Conservation (phyloP, 2,329 filamentous ascomycete species). For the Trichoderma citrinoviride region DNA sequence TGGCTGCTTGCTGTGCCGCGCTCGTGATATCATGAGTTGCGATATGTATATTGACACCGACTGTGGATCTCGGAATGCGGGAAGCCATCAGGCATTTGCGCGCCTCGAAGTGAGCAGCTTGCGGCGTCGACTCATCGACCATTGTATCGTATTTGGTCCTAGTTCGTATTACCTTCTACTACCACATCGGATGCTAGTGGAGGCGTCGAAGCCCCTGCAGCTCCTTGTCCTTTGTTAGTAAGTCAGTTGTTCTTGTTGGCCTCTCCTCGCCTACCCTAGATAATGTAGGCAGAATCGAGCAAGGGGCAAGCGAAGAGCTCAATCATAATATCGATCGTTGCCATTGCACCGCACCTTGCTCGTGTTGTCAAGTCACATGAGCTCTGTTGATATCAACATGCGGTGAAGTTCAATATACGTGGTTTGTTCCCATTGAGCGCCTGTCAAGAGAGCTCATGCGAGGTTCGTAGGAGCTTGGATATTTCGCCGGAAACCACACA, state of each 20-base stretch:
- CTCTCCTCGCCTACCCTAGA: conserved; percentile 4
- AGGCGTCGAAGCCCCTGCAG: neutral
- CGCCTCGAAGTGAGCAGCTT: too few species aligned
- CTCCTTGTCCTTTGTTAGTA: too few species aligned
- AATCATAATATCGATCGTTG: neutral
- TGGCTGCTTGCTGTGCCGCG: neutral
- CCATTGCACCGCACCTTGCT: neutral
- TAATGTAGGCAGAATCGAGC: too few species aligned
- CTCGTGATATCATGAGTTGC: neutral
- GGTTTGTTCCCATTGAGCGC: neutral
- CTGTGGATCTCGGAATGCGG: too few species aligned
- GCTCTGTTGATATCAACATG: neutral
- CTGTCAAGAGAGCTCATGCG: neutral
- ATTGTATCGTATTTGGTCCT: too few species aligned
- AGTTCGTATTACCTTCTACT: too few species aligned
- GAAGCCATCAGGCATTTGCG: too few species aligned
- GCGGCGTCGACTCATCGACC: too few species aligned
- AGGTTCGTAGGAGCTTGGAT: neutral
- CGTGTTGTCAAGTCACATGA: neutral
- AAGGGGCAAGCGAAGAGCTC: too few species aligned
- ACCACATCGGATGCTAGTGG: too few species aligned
- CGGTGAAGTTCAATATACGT: neutral
- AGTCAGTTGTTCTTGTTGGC: neutral
- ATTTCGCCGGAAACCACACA: neutral
- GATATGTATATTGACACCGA: too few species aligned